Evolutionary conservation across 164 flowering plant genomes (phyloP).

Genomic region (Warburgia ugandensis): DNA sequence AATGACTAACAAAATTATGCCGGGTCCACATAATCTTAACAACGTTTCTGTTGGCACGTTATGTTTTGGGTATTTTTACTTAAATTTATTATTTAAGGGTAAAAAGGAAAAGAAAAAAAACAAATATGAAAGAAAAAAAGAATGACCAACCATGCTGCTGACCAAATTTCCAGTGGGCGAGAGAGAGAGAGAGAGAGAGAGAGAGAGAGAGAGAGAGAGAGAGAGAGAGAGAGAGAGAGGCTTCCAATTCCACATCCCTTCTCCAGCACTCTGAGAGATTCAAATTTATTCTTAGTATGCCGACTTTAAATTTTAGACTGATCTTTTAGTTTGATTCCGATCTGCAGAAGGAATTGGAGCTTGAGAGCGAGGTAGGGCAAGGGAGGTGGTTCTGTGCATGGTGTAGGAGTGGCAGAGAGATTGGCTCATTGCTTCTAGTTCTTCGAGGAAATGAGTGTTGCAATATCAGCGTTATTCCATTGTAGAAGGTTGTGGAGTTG

Average conservation of each 20-base stretch:
- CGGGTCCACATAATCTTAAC: no score
- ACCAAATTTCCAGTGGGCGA: no score
- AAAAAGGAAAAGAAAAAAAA: no score
- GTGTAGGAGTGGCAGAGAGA: constrained; percentile 59
- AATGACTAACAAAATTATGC: no score
- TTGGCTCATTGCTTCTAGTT: constrained; percentile 65
- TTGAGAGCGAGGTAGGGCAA: constrained; percentile 55
- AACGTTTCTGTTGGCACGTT: no score
- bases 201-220: no score
- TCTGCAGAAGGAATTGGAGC: constrained; percentile 26
- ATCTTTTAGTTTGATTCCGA: background rate
- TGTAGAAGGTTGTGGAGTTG: background rate
- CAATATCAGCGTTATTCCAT: constrained; percentile 38
- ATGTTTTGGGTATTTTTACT: no score
- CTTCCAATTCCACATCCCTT: constrained; percentile 93
- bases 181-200: no score
- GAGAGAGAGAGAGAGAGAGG: no score
- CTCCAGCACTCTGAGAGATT: constrained; percentile 10
- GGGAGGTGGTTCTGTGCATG: constrained; percentile 67
- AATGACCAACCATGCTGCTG: no score
- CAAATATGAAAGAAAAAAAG: no score
- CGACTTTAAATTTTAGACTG: background rate
- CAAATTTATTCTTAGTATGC: background rate
- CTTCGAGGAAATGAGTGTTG: constrained; percentile 53
- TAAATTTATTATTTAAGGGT: no score